These are phyloP conservation scores for Aspergillus panamensis DNA, from an alignment of 495 filamentous ascomycete genomes.

Conservation along the genomic window DNA sequence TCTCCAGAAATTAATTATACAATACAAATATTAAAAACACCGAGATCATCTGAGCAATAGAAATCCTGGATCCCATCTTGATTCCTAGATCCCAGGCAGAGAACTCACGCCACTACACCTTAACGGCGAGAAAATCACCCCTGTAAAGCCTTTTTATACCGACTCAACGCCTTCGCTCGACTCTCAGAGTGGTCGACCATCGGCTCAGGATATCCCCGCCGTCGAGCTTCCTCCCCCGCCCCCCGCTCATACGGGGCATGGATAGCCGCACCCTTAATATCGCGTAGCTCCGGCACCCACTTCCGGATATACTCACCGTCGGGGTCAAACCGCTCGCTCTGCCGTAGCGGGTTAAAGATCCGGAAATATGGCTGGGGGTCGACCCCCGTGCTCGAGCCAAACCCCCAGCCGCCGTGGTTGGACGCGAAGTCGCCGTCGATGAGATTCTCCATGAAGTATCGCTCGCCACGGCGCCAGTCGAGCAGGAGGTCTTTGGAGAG, in stretches of 20 bases:
- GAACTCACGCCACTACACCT: neutral
- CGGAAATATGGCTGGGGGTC: conserved; percentile 92
- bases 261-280: conserved; percentile 58
- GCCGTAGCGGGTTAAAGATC: conserved; percentile 83
- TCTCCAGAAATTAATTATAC: too few relatives aligned
- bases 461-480: conserved; percentile 89
- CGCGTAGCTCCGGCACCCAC: conserved; percentile 62
- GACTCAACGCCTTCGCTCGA: conserved; percentile 61
- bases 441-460: conserved; percentile 82
- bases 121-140: neutral
- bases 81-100: too few relatives aligned
- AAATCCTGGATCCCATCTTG: too few relatives aligned
- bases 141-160: conserved; percentile 62
- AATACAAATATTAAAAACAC: too few relatives aligned
- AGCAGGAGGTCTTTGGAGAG: conserved; percentile 81
- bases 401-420: conserved; percentile 94
- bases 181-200: conserved; percentile 70
- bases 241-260: conserved; percentile 77
- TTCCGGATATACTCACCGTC: conserved; percentile 55
- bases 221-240: conserved; percentile 53
- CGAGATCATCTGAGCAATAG: too few relatives aligned
- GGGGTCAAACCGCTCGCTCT: conserved; percentile 75
- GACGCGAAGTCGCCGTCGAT: conserved; percentile 91
- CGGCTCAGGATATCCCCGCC: conserved; percentile 67
- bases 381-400: conserved; percentile 72